Evolutionary conservation across 306 rosid genomes (phyloP).

Genomic region (Prinsepia uniflora): DNA sequence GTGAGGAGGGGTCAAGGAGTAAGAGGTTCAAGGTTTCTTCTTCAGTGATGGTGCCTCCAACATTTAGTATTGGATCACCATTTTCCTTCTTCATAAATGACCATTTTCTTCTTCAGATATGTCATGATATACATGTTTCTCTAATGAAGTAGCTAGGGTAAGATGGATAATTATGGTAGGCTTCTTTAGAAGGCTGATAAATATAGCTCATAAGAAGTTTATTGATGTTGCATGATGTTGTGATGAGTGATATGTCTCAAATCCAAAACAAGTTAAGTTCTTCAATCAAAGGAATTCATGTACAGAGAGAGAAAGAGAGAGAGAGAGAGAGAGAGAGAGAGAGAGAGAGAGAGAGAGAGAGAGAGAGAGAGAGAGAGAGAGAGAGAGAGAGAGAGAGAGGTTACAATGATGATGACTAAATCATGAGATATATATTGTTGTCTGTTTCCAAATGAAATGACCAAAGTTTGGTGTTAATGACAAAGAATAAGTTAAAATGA

Average conservation of each 20-base stretch:
- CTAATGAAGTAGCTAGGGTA: neutral
- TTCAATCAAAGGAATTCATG: neutral
- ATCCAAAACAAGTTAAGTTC: neutral
- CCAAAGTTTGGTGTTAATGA: constrained; percentile 3
- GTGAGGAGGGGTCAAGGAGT: constrained; percentile 46
- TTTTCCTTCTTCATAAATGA: constrained; percentile 11
- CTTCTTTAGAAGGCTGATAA: neutral
- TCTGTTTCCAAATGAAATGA: constrained; percentile 1
- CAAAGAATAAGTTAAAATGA: neutral
- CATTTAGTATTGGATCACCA: constrained; percentile 48
- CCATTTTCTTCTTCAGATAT: too few relatives aligned
- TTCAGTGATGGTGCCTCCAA: constrained; percentile 86
- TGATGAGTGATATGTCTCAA: constrained; percentile 1
- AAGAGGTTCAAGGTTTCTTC: constrained; percentile 92
- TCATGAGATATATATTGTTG: neutral
- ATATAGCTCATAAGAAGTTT: neutral
- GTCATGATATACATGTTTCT: neutral
- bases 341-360: neutral
- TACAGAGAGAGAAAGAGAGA: neutral
- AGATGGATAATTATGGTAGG: neutral
- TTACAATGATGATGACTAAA: neutral
- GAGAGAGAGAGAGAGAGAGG: constrained; percentile 2
- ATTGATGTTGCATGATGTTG: constrained; percentile 6
- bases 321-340: constrained; percentile 6
- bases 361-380: constrained; percentile 5